A percentile compares a stretch with the other conserved stretches of the same genome.
Conservation (phyloP, 768 basidiomycete species). For the Rhodotorula kratochvilovae region DNA sequence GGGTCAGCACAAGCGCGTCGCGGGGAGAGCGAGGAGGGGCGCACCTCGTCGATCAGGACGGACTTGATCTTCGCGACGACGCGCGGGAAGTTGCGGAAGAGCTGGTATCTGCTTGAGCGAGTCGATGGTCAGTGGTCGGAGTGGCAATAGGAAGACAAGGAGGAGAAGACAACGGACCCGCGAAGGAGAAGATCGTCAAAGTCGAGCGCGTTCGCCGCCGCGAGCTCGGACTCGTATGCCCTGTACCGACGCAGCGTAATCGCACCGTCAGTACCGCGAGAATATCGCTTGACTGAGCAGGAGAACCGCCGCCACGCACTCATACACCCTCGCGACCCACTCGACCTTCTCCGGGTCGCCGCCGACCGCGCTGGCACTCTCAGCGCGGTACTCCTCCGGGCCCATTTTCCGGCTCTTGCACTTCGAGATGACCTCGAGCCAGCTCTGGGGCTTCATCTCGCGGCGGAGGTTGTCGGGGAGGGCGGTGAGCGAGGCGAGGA, state of each 20-base stretch:
- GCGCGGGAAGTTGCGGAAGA: conserved; percentile 55
- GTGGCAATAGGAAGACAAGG: too few species aligned
- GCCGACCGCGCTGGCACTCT: conserved; percentile 30
- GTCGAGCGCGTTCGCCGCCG: conserved; percentile 67
- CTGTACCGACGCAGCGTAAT: conserved; percentile 47
- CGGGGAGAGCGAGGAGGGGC: neutral
- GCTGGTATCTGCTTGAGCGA: conserved; percentile 2
- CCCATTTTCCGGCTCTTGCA: conserved; percentile 61
- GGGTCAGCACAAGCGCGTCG: neutral
- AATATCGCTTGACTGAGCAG: too few species aligned
- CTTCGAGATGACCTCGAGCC: conserved; percentile 65
- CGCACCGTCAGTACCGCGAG: too few species aligned
- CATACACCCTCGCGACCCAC: conserved; percentile 25
- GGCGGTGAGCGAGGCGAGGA: neutral
- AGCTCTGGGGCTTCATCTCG: conserved; percentile 55
- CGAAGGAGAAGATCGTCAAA: conserved; percentile 79
- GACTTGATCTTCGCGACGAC: conserved; percentile 62
- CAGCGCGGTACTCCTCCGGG: conserved; percentile 53
- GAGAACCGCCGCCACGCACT: too few species aligned
- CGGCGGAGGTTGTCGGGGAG: conserved; percentile 4
- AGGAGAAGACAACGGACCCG: conserved; percentile 55
- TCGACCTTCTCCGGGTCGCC: conserved; percentile 48
- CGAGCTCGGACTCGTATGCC: conserved; percentile 62
- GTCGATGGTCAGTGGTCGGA: too few species aligned
- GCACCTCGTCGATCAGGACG: conserved; percentile 48